These are phyloP conservation scores for Penicillium glabrum DNA, from an alignment of 2,329 filamentous ascomycete species.

Conservation along the genomic window DNA sequence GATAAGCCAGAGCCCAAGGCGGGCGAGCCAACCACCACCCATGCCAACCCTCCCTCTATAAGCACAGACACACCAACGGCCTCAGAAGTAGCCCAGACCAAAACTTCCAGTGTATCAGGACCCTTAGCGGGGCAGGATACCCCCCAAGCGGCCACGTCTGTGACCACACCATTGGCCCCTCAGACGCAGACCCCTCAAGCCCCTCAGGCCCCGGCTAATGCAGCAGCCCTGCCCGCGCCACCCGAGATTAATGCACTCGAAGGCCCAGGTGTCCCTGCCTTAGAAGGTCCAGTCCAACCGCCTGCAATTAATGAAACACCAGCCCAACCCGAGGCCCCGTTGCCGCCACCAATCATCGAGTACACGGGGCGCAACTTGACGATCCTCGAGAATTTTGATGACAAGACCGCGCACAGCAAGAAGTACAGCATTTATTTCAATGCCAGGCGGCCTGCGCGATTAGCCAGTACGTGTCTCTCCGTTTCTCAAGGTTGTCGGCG, in stretches of 20 bases:
- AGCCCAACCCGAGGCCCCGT: conserved; percentile 26
- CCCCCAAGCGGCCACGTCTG: conserved; percentile 2
- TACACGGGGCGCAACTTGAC: conserved; percentile 58
- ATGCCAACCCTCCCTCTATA: background rate
- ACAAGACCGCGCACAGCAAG: conserved; percentile 54
- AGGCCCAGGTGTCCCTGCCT: background rate
- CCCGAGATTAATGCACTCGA: conserved; percentile 5
- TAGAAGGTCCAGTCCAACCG: conserved; percentile 2
- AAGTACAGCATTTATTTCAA: conserved; percentile 59
- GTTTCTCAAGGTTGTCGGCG: background rate
- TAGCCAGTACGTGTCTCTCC: conserved; percentile 44
- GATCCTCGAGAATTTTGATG: conserved; percentile 59
- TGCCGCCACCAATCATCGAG: conserved; percentile 43
- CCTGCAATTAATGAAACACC: conserved; percentile 17
- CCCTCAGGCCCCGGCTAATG: conserved; percentile 3
- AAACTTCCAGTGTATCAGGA: background rate
- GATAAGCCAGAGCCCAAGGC: conserved; percentile 10
- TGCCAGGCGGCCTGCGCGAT: conserved; percentile 48
- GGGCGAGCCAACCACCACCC: background rate
- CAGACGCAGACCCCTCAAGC: background rate
- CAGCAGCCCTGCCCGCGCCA: conserved; percentile 10
- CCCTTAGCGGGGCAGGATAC: conserved; percentile 2
- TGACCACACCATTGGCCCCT: background rate
- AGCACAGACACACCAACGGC: conserved; percentile 3
- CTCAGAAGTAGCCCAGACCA: background rate